Evolutionary conservation across 1,284 basidiomycete genomes (phyloP), one percentile per base, ranked within the genome.

Genomic region (Ceratobasidium theobromae): DNA sequence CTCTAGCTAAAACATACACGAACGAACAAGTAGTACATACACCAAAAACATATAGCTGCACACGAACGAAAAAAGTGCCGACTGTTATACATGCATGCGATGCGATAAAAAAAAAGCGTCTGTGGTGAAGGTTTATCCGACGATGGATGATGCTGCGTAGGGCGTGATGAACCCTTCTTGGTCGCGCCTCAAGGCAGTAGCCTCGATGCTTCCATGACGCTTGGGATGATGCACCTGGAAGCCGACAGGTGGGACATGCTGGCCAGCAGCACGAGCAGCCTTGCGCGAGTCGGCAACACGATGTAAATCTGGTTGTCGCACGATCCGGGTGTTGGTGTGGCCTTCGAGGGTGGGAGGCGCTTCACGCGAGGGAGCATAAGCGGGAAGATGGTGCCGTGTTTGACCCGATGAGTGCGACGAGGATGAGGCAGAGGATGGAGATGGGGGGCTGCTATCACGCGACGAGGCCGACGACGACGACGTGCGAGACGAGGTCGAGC

Each of bases 161-260:
- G 58, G 58, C 21, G 58, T 62, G 48, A 62, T 62, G 48, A 62
- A 62, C 14, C 58, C 58, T 32, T 51, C 48, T 33, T 62, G 58
- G 48, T 62, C 58, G 12, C 58, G 28, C 9, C 45, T 35, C 4
- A 62, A 23, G 14, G 32, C 30, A 21, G 40, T n/a, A 18, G 45
- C 21, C 45, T 48, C 45, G 45, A 48, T 23, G 45, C 32, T 62
- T 25, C 48, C 58, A 35, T 48, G 23, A 27, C 58, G 58, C 25
- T 62, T 62, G 45, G 58, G 58, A 48, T 62, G 58, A 35, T 51
- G 58, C 33, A 62, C 45, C 35, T 62, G 58, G 46, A 62, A 62
- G 18, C 58, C 58, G 21, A 62, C 58, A 43, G 58, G 46, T 18
- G 46, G 46, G 33, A 62, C 58, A 27, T 9, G 46, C 25, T 62